Conservation (phyloP, 2,329 filamentous ascomycete species). For the Pseudocercospora cruenta region DNA sequence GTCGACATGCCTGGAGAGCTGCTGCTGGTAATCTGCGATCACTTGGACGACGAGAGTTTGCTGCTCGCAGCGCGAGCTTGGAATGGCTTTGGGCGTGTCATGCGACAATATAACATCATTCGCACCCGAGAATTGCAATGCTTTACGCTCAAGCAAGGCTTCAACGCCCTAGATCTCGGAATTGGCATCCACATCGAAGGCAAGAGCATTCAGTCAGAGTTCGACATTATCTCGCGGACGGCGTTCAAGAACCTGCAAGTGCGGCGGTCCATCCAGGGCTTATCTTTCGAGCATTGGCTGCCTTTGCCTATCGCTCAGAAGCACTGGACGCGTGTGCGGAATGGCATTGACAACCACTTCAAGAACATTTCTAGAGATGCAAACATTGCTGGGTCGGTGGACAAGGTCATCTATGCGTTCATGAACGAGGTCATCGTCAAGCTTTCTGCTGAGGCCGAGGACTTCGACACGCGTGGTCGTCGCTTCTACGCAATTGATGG, state of each 20-base stretch:
- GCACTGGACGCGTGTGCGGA: constrained; percentile 27
- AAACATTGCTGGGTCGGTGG: constrained; percentile 10
- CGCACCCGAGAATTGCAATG: constrained; percentile 30
- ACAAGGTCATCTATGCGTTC: constrained; percentile 28
- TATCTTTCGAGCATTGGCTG: constrained; percentile 27
- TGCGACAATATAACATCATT: constrained; percentile 27
- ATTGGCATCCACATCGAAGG: constrained; percentile 26
- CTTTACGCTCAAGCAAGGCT: constrained; percentile 31
- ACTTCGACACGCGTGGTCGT: background rate
- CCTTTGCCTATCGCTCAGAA: constrained; percentile 27
- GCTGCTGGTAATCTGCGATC: constrained; percentile 23
- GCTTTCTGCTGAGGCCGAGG: constrained; percentile 21
- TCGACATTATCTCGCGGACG: constrained; percentile 29
- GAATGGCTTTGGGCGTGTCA: constrained; percentile 27
- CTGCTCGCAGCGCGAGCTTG: constrained; percentile 27
- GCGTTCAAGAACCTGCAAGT: constrained; percentile 22
- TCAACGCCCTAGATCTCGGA: constrained; percentile 25
- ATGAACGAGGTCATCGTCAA: constrained; percentile 31
- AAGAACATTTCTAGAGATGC: constrained; percentile 11
- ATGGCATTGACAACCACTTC: constrained; percentile 6
- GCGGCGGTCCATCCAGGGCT: constrained; percentile 26
- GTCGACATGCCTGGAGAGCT: constrained; percentile 26
- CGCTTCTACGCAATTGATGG: background rate
- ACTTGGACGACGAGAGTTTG: constrained; percentile 26
- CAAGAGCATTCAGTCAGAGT: constrained; percentile 26